These are phyloP conservation scores for Leccinum disarticulatum DNA, from an alignment of 768 basidiomycete genomes.

Conservation along the genomic window DNA sequence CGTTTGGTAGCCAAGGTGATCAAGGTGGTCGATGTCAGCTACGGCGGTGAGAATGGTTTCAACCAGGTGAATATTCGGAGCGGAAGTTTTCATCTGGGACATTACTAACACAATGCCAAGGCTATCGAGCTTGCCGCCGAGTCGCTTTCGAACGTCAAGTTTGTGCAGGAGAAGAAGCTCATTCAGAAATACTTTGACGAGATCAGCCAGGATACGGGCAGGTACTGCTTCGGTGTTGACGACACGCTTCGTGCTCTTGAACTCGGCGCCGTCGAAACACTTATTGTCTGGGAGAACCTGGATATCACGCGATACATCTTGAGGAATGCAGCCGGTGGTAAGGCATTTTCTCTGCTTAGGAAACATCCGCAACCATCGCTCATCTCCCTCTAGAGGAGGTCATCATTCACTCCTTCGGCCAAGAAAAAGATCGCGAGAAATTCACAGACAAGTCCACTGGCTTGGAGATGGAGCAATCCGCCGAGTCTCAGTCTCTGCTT, in stretches of 20 bases:
- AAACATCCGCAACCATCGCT: background rate
- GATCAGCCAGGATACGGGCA: slow-evolving; percentile 95
- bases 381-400: slow-evolving; percentile 63
- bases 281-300: slow-evolving; percentile 98
- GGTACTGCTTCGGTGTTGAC: slow-evolving; percentile 96
- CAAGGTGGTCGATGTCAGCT: slow-evolving; percentile 98
- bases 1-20: slow-evolving; percentile 89
- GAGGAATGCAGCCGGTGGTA: slow-evolving; percentile 90
- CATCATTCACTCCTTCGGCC: slow-evolving; percentile 77
- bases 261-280: slow-evolving; percentile 93
- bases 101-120: slow-evolving; percentile 36
- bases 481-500: slow-evolving; percentile 82
- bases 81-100: background rate
- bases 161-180: slow-evolving; percentile 97
- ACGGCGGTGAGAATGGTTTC: slow-evolving; percentile 98
- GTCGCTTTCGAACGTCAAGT: slow-evolving; percentile 96
- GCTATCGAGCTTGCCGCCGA: slow-evolving; percentile 97
- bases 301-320: slow-evolving; percentile 87
- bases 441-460: slow-evolving; percentile 95
- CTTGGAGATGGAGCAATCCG: slow-evolving; percentile 88
- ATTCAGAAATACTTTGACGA: slow-evolving; percentile 99
- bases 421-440: slow-evolving; percentile 91
- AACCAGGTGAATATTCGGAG: slow-evolving; percentile 70
- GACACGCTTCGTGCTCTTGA: slow-evolving; percentile 97
- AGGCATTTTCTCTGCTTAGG: slow-evolving; percentile 15